Evolutionary conservation across 495 filamentous ascomycete genomes (phyloP).

Genomic region (Penicillium arizonense): DNA sequence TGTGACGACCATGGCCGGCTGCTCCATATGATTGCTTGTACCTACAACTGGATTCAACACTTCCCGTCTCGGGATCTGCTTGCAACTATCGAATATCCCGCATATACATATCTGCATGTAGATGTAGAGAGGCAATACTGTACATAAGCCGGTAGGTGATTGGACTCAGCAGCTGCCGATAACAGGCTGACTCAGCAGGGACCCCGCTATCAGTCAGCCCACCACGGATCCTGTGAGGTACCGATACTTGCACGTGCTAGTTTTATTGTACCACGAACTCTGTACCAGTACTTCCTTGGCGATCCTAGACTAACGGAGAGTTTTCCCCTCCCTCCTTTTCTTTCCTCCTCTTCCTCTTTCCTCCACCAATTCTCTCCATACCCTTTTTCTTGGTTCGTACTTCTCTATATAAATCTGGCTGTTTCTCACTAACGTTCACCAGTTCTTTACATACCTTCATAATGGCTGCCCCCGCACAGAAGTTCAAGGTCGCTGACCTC

Average conservation of each 20-base stretch:
- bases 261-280: background rate
- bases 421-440: slow-evolving; percentile 8
- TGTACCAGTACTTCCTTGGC: slow-evolving; percentile 8
- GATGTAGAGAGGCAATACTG: too few species aligned
- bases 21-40: too few species aligned
- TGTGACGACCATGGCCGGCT: too few species aligned
- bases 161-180: background rate
- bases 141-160: too few species aligned
- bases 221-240: slow-evolving; percentile 9
- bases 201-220: slow-evolving; percentile 17
- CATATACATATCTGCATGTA: too few species aligned
- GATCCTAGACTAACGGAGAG: slow-evolving; percentile 13
- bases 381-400: slow-evolving; percentile 6
- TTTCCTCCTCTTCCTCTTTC: slow-evolving; percentile 17
- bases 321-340: slow-evolving; percentile 20
- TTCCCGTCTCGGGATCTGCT: too few species aligned
- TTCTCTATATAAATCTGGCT: background rate
- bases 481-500: slow-evolving; percentile 98
- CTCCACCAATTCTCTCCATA: slow-evolving; percentile 7
- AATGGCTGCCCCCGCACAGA: slow-evolving; percentile 76
- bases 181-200: background rate
- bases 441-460: slow-evolving; percentile 18
- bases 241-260: slow-evolving; percentile 6
- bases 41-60: too few species aligned
- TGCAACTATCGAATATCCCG: too few species aligned